Percentiles rank a stretch among this genome's conserved stretches.
Evolutionary conservation across 148 eudicot species (phyloP).

Genomic region (Arbutus unedo): DNA sequence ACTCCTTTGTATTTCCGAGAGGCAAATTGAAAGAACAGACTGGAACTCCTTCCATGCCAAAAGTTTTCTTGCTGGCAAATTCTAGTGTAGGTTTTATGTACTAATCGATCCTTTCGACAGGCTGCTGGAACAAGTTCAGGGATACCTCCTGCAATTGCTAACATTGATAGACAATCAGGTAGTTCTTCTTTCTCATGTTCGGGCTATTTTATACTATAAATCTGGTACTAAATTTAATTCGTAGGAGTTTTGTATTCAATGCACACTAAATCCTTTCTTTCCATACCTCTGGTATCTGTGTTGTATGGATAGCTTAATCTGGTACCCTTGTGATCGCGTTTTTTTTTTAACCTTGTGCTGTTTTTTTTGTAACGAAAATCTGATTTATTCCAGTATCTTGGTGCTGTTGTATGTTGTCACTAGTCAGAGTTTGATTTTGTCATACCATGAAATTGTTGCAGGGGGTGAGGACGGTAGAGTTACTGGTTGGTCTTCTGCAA

Average conservation of each 20-base stretch:
- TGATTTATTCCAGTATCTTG: background rate
- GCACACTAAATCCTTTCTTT: background rate
- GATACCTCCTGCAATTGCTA: constrained; percentile 50
- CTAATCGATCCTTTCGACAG: constrained; percentile 30
- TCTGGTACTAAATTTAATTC: background rate
- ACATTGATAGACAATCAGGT: constrained; percentile 68
- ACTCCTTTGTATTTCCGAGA: background rate
- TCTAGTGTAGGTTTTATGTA: background rate
- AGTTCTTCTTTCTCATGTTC: constrained; percentile 1
- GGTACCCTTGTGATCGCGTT: background rate
- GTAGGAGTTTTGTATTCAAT: background rate
- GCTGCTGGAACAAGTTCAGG: constrained; percentile 90
- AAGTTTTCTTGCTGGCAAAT: background rate
- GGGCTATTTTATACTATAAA: background rate
- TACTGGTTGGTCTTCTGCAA: constrained; percentile 55
- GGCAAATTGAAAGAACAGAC: background rate
- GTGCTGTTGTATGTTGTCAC: background rate
- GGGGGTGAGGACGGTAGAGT: constrained; percentile 67
- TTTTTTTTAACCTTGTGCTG: background rate
- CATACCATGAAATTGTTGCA: constrained; percentile 16
- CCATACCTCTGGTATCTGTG: background rate
- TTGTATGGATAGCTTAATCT: background rate
- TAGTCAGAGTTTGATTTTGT: constrained; percentile 1
- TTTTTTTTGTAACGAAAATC: background rate
- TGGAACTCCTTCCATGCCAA: background rate